Evolutionary conservation across 2,329 filamentous ascomycete genomes (phyloP).

Genomic region (Penicillium sclerotiorum): DNA sequence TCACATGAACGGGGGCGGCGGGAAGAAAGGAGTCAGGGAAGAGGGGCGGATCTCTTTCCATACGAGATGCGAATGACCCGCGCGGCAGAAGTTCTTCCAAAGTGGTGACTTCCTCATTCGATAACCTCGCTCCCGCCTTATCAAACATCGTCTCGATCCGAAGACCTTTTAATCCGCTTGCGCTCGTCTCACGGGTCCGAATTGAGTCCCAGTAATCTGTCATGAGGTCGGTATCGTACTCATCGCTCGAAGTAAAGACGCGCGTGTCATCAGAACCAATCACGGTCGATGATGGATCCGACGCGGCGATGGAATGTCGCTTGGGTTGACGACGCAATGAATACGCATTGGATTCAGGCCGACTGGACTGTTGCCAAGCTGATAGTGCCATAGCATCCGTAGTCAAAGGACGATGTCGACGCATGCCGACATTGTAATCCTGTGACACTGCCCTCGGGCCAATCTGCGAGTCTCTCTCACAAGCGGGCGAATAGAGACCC

Average conservation of each 20-base stretch:
- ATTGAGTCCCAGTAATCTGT: constrained; percentile 67
- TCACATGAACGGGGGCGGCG: constrained; percentile 16
- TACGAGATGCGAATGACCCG: constrained; percentile 43
- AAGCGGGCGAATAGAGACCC: constrained; percentile 19
- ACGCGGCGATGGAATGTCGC: constrained; percentile 59
- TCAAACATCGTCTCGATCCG: constrained; percentile 67
- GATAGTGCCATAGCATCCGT: constrained; percentile 32
- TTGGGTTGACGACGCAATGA: constrained; percentile 46
- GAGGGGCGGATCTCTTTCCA: constrained; percentile 23
- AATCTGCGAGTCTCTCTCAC: constrained; percentile 15
- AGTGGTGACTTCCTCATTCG: constrained; percentile 47
- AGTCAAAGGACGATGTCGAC: constrained; percentile 26
- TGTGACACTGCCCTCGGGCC: constrained; percentile 28
- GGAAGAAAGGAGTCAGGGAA: constrained; percentile 21
- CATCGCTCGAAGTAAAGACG: constrained; percentile 59
- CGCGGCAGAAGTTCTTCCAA: constrained; percentile 54
- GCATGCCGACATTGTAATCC: constrained; percentile 28
- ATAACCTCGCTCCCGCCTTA: constrained; percentile 46
- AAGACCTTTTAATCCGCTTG: constrained; percentile 56
- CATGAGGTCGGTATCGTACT: constrained; percentile 63
- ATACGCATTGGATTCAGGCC: constrained; percentile 21
- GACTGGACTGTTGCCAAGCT: constrained; percentile 29
- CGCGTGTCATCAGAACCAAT: constrained; percentile 64
- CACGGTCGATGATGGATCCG: constrained; percentile 63
- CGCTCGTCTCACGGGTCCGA: constrained; percentile 60